Evolutionary conservation across 2,329 filamentous ascomycete genomes (phyloP), one percentile per base, ranked within the genome.

Genomic region (Penicillium brasilianum): DNA sequence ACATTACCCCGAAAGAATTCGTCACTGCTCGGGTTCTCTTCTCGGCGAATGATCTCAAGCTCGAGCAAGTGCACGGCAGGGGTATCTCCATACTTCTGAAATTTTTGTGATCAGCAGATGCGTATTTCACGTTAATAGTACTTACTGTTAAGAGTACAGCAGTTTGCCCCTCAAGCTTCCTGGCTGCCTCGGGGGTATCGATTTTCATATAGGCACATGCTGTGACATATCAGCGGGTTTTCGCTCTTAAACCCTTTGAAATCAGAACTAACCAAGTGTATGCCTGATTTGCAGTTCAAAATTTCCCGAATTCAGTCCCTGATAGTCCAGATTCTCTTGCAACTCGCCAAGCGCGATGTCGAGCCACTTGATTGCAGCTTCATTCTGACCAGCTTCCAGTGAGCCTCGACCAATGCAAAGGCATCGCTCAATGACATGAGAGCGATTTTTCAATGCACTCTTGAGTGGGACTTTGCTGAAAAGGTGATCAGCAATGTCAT

Each of bases 401-500:
- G 89, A 76, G 14, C 83, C 82, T 51, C 83, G 87, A 3, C 92
- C 92, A 43, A 96, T 90, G 61, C 90, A 87, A 64, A 88, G 91
- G 8, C 93, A 81, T 2, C 89, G 78, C 67, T 92, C 88, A 4
- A 88, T 84, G 46, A 93, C 81, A 1, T 82, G 82, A 2, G 75
- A 63, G 0, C 83, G 74, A 46, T 88, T 82, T 2, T 85, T 72
- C 0, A 72, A 57, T 55, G 69, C 22, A 69, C 70, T 39, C 68
- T 74, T 10, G 77, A 74, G n/a, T 62, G 77, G 68, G 50, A 86
- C 76, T 68, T 90, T 90, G 37, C 76, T 76, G 74, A 89, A 93
- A 82, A 95, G 87, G 74, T 92, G 87, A 57, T 96, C 91, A 30
- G 91, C 91, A 51, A 93, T 84, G 59, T 94, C 90, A 14, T 90